A percentile compares a stretch with the other conserved stretches of the same genome.
phyloP scores from a whole-genome alignment of 345 rosid species.

The Garcia nutans region DNA sequence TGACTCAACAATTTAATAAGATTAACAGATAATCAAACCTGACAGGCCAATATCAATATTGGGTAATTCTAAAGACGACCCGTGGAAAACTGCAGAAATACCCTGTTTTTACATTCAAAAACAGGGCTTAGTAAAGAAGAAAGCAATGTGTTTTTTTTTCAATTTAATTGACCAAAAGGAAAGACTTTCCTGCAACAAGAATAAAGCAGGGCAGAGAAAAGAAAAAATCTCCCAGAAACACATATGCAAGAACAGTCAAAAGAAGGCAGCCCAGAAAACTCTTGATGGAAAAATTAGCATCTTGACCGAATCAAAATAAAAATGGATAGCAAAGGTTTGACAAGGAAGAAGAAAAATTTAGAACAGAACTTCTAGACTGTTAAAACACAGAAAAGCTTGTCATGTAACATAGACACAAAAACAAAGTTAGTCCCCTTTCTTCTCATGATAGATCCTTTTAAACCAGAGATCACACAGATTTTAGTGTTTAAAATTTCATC shows the following conservation, averaged over 20 bases:
- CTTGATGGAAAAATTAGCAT: background rate
- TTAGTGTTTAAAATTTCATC: background rate
- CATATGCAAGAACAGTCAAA: background rate
- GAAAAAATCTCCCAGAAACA: background rate
- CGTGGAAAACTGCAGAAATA: background rate
- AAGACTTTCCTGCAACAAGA: slow-evolving; percentile 5
- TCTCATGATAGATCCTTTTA: background rate
- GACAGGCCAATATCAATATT: background rate
- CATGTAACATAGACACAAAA: background rate
- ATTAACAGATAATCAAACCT: background rate
- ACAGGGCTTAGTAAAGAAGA: background rate
- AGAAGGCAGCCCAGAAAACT: slow-evolving; percentile 3
- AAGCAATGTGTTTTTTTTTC: background rate
- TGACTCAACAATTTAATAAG: background rate
- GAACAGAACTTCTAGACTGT: slow-evolving; percentile 2
- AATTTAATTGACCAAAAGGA: background rate
- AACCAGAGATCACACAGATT: background rate
- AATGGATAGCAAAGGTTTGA: slow-evolving; percentile 17
- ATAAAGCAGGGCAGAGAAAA: background rate
- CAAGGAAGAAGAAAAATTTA: background rate
- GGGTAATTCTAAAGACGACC: background rate
- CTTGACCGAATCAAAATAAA: background rate
- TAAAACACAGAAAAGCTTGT: background rate
- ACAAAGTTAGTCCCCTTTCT: background rate
- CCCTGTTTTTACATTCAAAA: background rate